A percentile compares a stretch with the other conserved stretches of the same genome.
Evolutionary conservation across 352 stramenopile species (phyloP).

Genomic region (Globisporangium abappressorium): DNA sequence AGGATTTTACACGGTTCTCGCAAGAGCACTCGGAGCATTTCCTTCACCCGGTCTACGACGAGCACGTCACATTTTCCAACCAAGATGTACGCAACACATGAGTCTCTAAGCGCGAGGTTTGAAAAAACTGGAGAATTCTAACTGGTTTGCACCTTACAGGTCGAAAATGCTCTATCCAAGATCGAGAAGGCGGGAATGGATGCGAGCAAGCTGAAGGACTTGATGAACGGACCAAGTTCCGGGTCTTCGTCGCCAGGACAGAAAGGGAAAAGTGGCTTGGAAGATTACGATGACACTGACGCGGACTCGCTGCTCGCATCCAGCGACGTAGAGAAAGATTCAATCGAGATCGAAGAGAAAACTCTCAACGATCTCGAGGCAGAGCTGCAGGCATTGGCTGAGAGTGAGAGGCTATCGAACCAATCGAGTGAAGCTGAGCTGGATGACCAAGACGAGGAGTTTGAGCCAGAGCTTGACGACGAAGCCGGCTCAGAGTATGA

Average conservation of each 20-base stretch:
- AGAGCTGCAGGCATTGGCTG: conserved; percentile 11
- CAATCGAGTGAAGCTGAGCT: not conserved
- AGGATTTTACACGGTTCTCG: conserved; percentile 75
- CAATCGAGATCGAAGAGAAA: conserved; percentile 13
- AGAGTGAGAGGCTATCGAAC: not conserved
- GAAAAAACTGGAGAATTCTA: not conserved
- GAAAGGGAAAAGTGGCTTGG: not conserved
- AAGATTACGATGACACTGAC: conserved; percentile 12
- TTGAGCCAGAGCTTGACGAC: conserved; percentile 13
- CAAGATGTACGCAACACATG: conserved; percentile 39
- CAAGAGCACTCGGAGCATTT: conserved; percentile 39
- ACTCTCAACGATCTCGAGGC: conserved; percentile 13
- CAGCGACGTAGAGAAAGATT: conserved; percentile 12
- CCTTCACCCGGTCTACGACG: conserved; percentile 43
- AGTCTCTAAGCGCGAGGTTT: not conserved
- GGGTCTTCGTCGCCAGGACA: not conserved
- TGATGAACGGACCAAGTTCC: conserved; percentile 25
- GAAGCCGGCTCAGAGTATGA: conserved; percentile 13
- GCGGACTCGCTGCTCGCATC: conserved; percentile 3
- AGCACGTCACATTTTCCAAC: conserved; percentile 55
- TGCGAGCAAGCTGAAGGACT: conserved; percentile 36
- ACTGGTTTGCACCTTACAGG: conserved; percentile 15
- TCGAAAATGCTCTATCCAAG: conserved; percentile 71
- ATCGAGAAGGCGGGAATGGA: conserved; percentile 59
- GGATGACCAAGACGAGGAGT: not conserved